Conservation (phyloP, 2,329 filamentous ascomycete species). For the Neopestalotiopsis rosae region DNA sequence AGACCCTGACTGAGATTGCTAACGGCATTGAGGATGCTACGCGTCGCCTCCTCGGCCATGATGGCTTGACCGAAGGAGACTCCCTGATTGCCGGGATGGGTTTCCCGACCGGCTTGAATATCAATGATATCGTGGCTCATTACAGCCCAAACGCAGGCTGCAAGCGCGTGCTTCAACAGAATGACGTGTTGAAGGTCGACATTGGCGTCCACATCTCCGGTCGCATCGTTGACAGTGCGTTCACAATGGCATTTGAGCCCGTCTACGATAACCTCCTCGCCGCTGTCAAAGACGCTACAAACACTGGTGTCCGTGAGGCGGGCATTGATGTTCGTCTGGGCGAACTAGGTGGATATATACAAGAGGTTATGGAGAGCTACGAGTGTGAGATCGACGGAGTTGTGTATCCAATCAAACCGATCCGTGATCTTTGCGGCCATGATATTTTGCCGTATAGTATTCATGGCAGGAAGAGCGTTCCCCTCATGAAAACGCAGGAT, state of each 20-base stretch:
- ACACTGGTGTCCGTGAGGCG: constrained; percentile 87
- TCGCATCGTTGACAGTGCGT: constrained; percentile 81
- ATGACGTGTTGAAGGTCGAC: constrained; percentile 84
- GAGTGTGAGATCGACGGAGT: constrained; percentile 83
- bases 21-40: constrained; percentile 88
- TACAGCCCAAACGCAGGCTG: constrained; percentile 89
- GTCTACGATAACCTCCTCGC: constrained; percentile 76
- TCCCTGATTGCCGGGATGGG: constrained; percentile 81
- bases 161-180: constrained; percentile 72
- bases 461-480: constrained; percentile 91
- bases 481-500: constrained; percentile 87
- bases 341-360: constrained; percentile 83
- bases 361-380: constrained; percentile 93
- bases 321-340: constrained; percentile 90
- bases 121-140: constrained; percentile 86
- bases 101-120: constrained; percentile 82
- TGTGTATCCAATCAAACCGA: constrained; percentile 81
- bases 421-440: constrained; percentile 88
- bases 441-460: constrained; percentile 89
- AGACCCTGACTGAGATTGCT: constrained; percentile 80
- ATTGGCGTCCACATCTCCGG: constrained; percentile 84
- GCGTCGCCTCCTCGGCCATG: constrained; percentile 76
- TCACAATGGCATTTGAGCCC: constrained; percentile 78
- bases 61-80: constrained; percentile 79
- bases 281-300: constrained; percentile 77